phyloP scores from a whole-genome alignment of 352 stramenopile genomes.

The Pythium aristosporum region DNA sequence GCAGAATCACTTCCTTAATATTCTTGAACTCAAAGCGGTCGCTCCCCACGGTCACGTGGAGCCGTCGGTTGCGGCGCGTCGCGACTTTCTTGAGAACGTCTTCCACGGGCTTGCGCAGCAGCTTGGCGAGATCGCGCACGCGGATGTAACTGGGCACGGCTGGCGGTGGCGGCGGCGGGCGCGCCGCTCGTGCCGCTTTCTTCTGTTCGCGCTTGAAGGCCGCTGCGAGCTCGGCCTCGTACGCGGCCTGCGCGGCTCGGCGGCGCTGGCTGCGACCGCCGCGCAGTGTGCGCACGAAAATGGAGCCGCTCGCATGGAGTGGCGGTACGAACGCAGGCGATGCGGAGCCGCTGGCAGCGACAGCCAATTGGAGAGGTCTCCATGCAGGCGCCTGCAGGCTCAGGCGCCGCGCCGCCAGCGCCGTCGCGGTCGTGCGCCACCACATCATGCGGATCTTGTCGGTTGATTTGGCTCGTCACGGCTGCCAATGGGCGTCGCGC shows the following conservation, averaged over 20 bases:
- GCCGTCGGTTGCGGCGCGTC: conserved; percentile 52
- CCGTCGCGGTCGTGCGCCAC: conserved; percentile 1
- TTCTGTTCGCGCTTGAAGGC: conserved; percentile 19
- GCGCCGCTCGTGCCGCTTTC: conserved; percentile 1
- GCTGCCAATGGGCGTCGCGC: conserved; percentile 17
- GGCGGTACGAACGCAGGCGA: not conserved
- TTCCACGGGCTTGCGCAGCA: conserved; percentile 61
- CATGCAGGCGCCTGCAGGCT: not conserved
- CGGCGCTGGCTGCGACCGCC: conserved; percentile 12
- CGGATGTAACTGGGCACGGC: conserved; percentile 57
- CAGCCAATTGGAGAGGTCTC: not conserved
- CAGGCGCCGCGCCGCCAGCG: not conserved
- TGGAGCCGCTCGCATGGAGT: not conserved
- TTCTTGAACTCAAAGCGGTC: conserved; percentile 67
- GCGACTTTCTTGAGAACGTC: conserved; percentile 66
- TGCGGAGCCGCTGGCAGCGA: not conserved
- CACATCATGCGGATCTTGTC: conserved; percentile 17
- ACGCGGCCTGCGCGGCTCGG: conserved; percentile 5
- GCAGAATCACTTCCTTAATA: conserved; percentile 73
- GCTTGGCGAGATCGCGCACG: conserved; percentile 74
- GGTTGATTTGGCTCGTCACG: conserved; percentile 16
- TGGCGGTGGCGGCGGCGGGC: conserved; percentile 15
- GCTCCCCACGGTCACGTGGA: conserved; percentile 50
- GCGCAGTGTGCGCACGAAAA: conserved; percentile 23
- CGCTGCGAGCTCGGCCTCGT: conserved; percentile 18